Conservation (phyloP, 805 yeast species). For the Cyberlindnera maritima region DNA sequence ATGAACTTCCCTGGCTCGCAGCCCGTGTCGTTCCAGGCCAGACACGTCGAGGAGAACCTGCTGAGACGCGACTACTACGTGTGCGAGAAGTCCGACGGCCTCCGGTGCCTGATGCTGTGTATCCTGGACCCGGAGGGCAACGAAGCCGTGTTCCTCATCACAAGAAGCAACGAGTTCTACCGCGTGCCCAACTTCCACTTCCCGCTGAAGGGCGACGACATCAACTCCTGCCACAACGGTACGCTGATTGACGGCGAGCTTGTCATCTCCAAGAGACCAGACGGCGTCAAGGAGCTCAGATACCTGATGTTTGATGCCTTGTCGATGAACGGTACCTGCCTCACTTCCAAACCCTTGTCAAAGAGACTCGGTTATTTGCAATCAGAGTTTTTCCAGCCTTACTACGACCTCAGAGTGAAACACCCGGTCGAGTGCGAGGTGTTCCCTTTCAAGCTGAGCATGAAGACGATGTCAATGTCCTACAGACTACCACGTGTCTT, state of each 20-base stretch:
- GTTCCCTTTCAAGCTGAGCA: conserved; percentile 82
- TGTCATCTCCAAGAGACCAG: conserved; percentile 64
- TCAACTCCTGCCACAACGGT: conserved; percentile 72
- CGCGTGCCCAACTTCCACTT: conserved; percentile 82
- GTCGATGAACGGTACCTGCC: conserved; percentile 71
- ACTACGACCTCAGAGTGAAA: conserved; percentile 59
- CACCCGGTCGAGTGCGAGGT: conserved; percentile 72
- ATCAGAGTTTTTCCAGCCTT: conserved; percentile 79
- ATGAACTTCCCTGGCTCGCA: conserved; percentile 83
- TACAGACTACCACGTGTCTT: conserved; percentile 77
- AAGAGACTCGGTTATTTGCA: conserved; percentile 86
- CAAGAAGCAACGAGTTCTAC: conserved; percentile 84
- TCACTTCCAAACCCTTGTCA: conserved; percentile 68
- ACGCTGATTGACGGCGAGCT: conserved; percentile 93
- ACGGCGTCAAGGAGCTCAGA: conserved; percentile 62
- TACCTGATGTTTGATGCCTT: conserved; percentile 90
- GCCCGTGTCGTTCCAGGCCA: conserved; percentile 84
- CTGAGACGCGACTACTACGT: conserved; percentile 79
- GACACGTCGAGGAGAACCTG: conserved; percentile 63
- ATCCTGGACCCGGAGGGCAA: conserved; percentile 66
- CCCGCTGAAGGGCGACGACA: conserved; percentile 51
- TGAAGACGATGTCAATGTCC: conserved; percentile 85
- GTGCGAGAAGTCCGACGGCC: conserved; percentile 94
- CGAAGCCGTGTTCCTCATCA: conserved; percentile 86
- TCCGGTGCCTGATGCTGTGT: conserved; percentile 74